phyloP scores from a whole-genome alignment of 192 early-diverging fungal genomes.

The Podila epigama region DNA sequence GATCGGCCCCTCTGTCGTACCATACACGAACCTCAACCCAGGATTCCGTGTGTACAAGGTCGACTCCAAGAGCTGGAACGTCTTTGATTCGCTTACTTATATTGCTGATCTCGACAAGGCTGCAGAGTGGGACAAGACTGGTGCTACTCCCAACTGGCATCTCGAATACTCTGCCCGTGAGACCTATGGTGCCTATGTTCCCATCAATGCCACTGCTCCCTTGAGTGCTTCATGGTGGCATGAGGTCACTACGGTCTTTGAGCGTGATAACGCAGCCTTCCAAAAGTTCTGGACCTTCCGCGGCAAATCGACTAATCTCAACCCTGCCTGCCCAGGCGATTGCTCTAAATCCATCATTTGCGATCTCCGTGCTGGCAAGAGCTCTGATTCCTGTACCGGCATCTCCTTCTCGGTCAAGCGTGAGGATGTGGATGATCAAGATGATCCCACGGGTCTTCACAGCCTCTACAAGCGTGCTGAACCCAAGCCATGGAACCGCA shows the following conservation, averaged over 20 bases:
- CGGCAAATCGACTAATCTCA: slow-evolving; percentile 39
- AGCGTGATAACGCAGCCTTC: slow-evolving; percentile 42
- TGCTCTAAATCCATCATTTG: slow-evolving; percentile 32
- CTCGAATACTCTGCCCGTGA: slow-evolving; percentile 59
- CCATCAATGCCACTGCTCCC: slow-evolving; percentile 26
- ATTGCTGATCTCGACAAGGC: slow-evolving; percentile 56
- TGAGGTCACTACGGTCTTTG: slow-evolving; percentile 55
- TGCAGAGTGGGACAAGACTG: slow-evolving; percentile 44
- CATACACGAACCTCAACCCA: slow-evolving; percentile 60
- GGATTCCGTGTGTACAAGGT: slow-evolving; percentile 65
- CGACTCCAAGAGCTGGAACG: slow-evolving; percentile 59
- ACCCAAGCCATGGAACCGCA: slow-evolving; percentile 8
- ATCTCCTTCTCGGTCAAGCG: slow-evolving; percentile 26
- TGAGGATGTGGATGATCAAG: slow-evolving; percentile 5
- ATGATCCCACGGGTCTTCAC: slow-evolving; percentile 21
- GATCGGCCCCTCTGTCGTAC: slow-evolving; percentile 60
- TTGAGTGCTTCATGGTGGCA: slow-evolving; percentile 61
- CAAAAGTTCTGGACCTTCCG: slow-evolving; percentile 53
- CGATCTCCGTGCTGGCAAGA: slow-evolving; percentile 43
- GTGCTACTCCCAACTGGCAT: slow-evolving; percentile 56
- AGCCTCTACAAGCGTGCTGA: slow-evolving; percentile 38
- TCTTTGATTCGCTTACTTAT: slow-evolving; percentile 62
- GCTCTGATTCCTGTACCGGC: slow-evolving; percentile 28
- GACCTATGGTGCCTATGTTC: slow-evolving; percentile 40
- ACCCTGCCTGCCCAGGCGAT: slow-evolving; percentile 20